Evolutionary conservation across 2,329 filamentous ascomycete genomes (phyloP).

Genomic region (Rutstroemia sydowiana): DNA sequence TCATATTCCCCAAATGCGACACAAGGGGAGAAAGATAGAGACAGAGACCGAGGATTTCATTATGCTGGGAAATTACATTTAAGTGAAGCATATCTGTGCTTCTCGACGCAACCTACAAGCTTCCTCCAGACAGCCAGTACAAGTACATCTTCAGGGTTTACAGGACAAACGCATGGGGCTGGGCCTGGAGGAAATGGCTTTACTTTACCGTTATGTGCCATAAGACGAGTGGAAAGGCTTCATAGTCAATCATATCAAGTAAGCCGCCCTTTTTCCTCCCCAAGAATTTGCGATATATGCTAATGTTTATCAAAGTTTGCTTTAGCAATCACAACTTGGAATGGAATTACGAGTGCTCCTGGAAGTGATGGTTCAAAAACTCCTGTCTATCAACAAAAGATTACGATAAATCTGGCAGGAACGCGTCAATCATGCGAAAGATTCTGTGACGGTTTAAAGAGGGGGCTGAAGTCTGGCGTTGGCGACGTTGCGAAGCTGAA

Average conservation of each 20-base stretch:
- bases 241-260: constrained; percentile 83
- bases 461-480: constrained; percentile 77
- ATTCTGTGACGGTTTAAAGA: constrained; percentile 94
- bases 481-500: constrained; percentile 82
- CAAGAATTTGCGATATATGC: constrained; percentile 9
- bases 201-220: constrained; percentile 84
- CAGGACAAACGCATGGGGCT: constrained; percentile 85
- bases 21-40: constrained; percentile 62
- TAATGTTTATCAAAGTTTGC: constrained; percentile 56
- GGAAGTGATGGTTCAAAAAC: constrained; percentile 37
- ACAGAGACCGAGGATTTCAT: constrained; percentile 65
- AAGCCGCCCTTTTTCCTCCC: constrained; percentile 16
- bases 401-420: constrained; percentile 86
- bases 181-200: constrained; percentile 94
- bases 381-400: constrained; percentile 61
- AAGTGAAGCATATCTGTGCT: constrained; percentile 91
- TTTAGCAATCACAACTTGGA: constrained; percentile 92
- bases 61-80: constrained; percentile 91
- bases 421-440: constrained; percentile 84
- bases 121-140: constrained; percentile 76
- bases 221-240: constrained; percentile 83
- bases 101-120: constrained; percentile 87
- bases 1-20: constrained; percentile 45
- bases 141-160: constrained; percentile 74
- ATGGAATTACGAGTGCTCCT: constrained; percentile 52